Conservation (phyloP, 768 basidiomycete species). For the Lentinus tigrinus region DNA sequence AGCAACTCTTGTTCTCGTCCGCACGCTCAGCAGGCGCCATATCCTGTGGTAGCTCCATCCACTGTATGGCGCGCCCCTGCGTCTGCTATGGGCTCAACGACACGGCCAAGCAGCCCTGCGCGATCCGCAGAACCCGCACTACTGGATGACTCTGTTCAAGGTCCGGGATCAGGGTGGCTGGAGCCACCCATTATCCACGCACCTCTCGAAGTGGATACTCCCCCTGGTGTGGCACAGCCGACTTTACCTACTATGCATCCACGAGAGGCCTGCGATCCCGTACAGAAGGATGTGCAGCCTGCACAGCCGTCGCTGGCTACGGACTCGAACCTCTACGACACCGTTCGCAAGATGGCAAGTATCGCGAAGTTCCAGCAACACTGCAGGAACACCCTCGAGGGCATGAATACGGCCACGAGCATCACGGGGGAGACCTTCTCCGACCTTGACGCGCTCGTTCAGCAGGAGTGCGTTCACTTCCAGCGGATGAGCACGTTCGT, state of each 20-base stretch:
- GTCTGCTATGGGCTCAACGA: neutral
- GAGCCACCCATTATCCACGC: too few relatives aligned
- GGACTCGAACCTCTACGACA: neutral
- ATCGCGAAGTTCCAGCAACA: neutral
- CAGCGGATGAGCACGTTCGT: constrained; percentile 5
- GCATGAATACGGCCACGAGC: neutral
- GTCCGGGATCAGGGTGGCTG: too few relatives aligned
- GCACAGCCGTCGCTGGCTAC: neutral
- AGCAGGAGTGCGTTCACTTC: constrained; percentile 6
- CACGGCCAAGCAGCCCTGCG: neutral
- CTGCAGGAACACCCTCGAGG: neutral
- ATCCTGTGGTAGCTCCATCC: neutral
- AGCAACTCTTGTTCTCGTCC: neutral
- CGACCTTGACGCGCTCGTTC: constrained; percentile 1
- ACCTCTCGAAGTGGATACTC: too few relatives aligned
- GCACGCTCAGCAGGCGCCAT: neutral
- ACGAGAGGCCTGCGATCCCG: neutral
- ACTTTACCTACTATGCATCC: neutral
- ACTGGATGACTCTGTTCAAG: neutral
- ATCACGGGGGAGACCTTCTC: too few relatives aligned
- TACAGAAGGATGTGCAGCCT: neutral
- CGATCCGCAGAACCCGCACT: neutral
- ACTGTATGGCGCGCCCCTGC: neutral
- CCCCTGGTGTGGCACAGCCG: neutral
- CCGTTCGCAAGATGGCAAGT: constrained; percentile 5